phyloP scores from a whole-genome alignment of 106 monocot genomes.

The Gastrodia elata region DNA sequence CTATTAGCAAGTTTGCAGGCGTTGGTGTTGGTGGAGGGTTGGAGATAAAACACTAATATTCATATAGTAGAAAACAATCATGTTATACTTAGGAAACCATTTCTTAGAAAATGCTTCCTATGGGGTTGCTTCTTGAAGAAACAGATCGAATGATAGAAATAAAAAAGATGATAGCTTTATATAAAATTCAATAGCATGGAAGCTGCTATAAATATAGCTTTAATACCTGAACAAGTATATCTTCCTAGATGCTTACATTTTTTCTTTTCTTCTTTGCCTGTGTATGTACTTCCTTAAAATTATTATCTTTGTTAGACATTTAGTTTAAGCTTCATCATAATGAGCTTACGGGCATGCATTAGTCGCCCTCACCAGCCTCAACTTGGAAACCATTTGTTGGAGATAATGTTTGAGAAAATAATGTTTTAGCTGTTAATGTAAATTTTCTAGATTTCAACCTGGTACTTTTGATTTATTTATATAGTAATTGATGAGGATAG shows the following conservation, averaged over 20 bases:
- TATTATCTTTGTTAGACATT: neutral
- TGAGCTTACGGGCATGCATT: neutral
- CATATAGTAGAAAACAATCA: no score
- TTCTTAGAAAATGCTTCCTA: no score
- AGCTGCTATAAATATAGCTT: no score
- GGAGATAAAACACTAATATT: no score
- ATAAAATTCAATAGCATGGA: no score
- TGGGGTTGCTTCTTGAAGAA: no score
- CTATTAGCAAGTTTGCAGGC: no score
- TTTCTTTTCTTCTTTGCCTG: neutral
- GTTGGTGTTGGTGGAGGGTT: no score
- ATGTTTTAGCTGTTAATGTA: neutral
- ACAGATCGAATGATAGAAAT: no score
- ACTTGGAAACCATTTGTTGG: neutral
- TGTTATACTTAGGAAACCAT: no score
- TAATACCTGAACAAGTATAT: neutral
- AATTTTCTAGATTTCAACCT: neutral
- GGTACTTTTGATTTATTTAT: neutral
- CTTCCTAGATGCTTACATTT: no score
- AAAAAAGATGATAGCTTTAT: no score
- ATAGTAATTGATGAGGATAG: neutral
- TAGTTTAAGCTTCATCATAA: neutral
- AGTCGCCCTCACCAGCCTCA: neutral
- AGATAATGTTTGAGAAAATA: neutral
- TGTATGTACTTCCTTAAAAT: neutral